These are phyloP conservation scores for Magnusiomyces paraingens DNA, from an alignment of 1,139 yeast species.

Conservation along the genomic window DNA sequence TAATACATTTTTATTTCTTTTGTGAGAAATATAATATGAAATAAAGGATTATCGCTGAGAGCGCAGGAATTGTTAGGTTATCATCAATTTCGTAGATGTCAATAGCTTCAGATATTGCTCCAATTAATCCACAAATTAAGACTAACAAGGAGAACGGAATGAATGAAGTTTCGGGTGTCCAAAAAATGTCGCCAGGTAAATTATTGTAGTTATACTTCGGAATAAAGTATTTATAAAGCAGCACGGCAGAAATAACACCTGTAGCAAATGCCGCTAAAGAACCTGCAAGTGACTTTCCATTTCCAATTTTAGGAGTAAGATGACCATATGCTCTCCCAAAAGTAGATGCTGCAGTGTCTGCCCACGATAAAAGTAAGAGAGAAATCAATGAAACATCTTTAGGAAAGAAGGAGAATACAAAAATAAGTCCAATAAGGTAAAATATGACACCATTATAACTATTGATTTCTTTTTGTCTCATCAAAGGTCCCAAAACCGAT, in stretches of 20 bases:
- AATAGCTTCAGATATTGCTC: constrained; percentile 80
- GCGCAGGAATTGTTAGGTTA: constrained; percentile 86
- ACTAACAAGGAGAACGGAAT: constrained; percentile 50
- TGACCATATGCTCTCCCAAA: constrained; percentile 80
- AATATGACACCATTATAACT: constrained; percentile 75
- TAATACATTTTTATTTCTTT: background rate
- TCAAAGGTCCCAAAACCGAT: constrained; percentile 62
- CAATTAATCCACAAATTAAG: constrained; percentile 65
- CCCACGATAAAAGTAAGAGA: constrained; percentile 82
- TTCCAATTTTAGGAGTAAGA: constrained; percentile 68
- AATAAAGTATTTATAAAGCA: constrained; percentile 65
- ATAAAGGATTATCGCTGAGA: constrained; percentile 48
- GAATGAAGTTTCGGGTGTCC: constrained; percentile 56
- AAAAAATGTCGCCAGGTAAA: constrained; percentile 48
- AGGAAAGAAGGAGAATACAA: constrained; percentile 63
- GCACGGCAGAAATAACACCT: constrained; percentile 60
- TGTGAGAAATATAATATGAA: background rate
- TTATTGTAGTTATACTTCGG: constrained; percentile 49
- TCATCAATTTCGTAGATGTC: constrained; percentile 76
- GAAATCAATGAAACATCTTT: constrained; percentile 78
- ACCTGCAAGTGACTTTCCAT: constrained; percentile 77
- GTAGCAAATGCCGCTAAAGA: constrained; percentile 72
- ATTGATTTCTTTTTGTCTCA: constrained; percentile 73
- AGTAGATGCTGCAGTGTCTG: constrained; percentile 95
- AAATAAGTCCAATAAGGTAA: constrained; percentile 70